Evolutionary conservation across 768 basidiomycete species (phyloP).

Genomic region (Termitomyces sp.): DNA sequence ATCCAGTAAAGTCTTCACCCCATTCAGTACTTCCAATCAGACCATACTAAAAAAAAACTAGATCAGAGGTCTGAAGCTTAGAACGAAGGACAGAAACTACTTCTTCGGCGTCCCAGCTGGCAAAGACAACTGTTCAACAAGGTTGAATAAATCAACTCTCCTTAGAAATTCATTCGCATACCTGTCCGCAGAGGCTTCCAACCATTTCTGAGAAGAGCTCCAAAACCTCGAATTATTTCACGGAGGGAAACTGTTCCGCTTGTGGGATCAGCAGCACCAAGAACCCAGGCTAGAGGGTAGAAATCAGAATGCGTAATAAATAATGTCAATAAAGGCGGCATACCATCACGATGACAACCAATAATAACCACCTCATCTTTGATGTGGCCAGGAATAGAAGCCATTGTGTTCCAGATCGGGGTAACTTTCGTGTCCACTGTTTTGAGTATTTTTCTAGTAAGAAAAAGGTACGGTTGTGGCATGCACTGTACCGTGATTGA

Average conservation of each 20-base stretch:
- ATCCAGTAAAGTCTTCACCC: conserved; percentile 86
- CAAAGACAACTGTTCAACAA: conserved; percentile 45
- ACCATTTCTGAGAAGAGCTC: conserved; percentile 57
- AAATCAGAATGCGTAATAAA: neutral
- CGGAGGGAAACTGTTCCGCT: conserved; percentile 77
- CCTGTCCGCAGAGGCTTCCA: conserved; percentile 81
- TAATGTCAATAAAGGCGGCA: neutral
- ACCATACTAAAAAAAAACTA: conserved; percentile 36
- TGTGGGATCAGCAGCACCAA: conserved; percentile 76
- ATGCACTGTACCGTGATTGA: conserved; percentile 44
- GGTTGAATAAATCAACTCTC: neutral
- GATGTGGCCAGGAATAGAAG: conserved; percentile 76
- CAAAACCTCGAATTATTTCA: conserved; percentile 75
- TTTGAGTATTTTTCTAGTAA: conserved; percentile 17
- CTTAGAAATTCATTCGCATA: conserved; percentile 1
- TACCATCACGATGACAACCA: conserved; percentile 88
- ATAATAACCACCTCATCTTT: conserved; percentile 82
- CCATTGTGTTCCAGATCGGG: conserved; percentile 90
- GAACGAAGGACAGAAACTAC: conserved; percentile 27
- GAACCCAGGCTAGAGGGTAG: conserved; percentile 53
- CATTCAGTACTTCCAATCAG: conserved; percentile 88
- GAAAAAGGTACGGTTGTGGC: neutral
- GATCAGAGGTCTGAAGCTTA: conserved; percentile 2
- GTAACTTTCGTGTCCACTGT: conserved; percentile 73
- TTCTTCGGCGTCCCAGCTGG: conserved; percentile 77